Percentiles rank a stretch among this genome's conserved stretches.
phyloP scores from a whole-genome alignment of 2,329 filamentous ascomycete genomes.

The Apiospora marii region DNA sequence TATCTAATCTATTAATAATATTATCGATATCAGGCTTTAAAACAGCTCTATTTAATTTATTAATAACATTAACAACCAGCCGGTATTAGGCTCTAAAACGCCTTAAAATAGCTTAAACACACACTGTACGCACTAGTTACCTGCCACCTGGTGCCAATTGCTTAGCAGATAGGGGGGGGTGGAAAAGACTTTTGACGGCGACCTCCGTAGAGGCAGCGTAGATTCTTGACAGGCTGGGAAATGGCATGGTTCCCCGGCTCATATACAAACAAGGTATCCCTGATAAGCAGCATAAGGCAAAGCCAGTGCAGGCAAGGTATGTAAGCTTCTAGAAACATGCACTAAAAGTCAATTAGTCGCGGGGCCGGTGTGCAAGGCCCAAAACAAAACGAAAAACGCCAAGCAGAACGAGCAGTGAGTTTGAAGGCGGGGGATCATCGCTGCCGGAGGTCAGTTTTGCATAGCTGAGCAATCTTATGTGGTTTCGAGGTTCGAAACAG shows the following conservation, averaged over 20 bases:
- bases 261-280: neutral
- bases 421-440: slow-evolving; percentile 5
- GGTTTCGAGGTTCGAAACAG: neutral
- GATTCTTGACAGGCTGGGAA: neutral
- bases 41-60: no score
- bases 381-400: neutral
- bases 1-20: no score
- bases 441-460: neutral
- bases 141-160: no score
- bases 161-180: no score
- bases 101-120: no score
- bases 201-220: neutral
- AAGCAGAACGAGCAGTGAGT: neutral
- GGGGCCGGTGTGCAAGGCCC: neutral
- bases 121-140: no score
- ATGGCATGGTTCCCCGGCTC: neutral
- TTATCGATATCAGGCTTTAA: no score
- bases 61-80: no score
- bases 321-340: neutral
- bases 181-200: no score
- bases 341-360: neutral
- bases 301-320: neutral
- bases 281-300: no score
- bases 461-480: neutral
- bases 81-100: no score